phyloP scores from a whole-genome alignment of 176 grass and related monocot genomes.

The Secale cereale region DNA sequence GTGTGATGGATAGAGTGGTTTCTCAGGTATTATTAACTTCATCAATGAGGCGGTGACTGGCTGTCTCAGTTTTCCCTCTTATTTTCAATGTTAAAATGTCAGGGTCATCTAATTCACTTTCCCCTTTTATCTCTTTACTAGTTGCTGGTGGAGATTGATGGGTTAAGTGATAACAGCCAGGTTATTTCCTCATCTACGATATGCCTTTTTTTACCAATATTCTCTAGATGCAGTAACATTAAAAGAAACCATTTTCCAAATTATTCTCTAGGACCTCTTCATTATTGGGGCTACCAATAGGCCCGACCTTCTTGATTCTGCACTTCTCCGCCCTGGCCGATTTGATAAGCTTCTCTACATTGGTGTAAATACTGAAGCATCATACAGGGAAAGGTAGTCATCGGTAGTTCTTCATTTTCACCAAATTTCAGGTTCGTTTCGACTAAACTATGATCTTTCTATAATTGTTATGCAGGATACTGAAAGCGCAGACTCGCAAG shows the following conservation, averaged over 20 bases:
- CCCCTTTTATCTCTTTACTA: constrained; percentile 33
- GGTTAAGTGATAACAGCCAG: constrained; percentile 90
- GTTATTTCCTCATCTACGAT: constrained; percentile 30
- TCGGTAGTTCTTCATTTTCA: not conserved
- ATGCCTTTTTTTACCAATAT: not conserved
- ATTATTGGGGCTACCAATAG: constrained; percentile 98
- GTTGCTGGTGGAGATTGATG: constrained; percentile 98
- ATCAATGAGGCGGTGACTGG: not conserved
- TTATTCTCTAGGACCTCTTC: constrained; percentile 70
- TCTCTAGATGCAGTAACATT: constrained; percentile 25
- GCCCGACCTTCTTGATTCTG: constrained; percentile 92
- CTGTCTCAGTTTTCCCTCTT: not conserved
- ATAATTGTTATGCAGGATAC: constrained; percentile 55
- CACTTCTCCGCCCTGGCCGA: constrained; percentile 84
- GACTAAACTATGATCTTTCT: not conserved
- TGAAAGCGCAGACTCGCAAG: constrained; percentile 90
- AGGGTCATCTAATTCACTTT: constrained; percentile 2
- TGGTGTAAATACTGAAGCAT: constrained; percentile 83
- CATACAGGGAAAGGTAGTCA: constrained; percentile 73
- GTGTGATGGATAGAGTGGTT: constrained; percentile 98
- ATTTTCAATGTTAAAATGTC: not conserved
- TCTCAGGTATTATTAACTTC: constrained; percentile 60
- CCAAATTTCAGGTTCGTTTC: not conserved
- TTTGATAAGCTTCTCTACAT: constrained; percentile 98
- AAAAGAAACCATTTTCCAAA: constrained; percentile 2